Base-by-base conservation (phyloP, 495 filamentous ascomycete genomes). In the Penicillium egyptiacum region DNA sequence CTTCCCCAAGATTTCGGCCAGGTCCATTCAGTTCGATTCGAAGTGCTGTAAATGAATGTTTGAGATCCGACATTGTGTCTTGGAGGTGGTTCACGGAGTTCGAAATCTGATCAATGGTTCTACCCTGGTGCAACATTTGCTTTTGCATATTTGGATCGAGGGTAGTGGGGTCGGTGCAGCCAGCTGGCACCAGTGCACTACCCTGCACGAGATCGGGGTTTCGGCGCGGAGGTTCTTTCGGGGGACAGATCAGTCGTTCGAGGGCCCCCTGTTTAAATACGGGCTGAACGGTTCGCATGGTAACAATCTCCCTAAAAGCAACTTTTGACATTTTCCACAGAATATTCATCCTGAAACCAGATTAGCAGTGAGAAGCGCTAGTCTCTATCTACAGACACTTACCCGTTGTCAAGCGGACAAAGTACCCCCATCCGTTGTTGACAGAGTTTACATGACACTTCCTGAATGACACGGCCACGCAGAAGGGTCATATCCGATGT, bases 281-380 rank as follows among this genome's bases (percentile, higher is more conserved):
- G 4, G 76, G 74, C 20, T 78, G 72, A 0, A 75, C 70, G 5
- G 74, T 74, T 49, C 70, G 66, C 76, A 79, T 79, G 3, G 75
- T 75, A 20, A 79, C 71, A 17, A 79, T 74, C 26, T 79, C 76
- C 48, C 75, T 66, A 57, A 76, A 77, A 0, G 76, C 71, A 2
- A 79, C 66, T 48, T 77, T 78, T 14, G 71, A 68, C 44, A 79
- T 63, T 50, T 77, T 79, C 76, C 76, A 79, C 26, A 79, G 68
- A 7, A 78, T 64, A 50, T 76, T 77, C 12, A 72, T 65, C 7
- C 75, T 79, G 37, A 16, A 41, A 8, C 17, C 2, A 5, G 31
- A 41, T 70, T 55, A 70, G 58, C 31, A 20, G 2, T 8, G 26
- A 31, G 19, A 31, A 16, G 12, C 16, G 6, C 16, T 11, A 5